Evolutionary conservation across 2,329 filamentous ascomycete species (phyloP).

Genomic region (Epichloe aotearoae): DNA sequence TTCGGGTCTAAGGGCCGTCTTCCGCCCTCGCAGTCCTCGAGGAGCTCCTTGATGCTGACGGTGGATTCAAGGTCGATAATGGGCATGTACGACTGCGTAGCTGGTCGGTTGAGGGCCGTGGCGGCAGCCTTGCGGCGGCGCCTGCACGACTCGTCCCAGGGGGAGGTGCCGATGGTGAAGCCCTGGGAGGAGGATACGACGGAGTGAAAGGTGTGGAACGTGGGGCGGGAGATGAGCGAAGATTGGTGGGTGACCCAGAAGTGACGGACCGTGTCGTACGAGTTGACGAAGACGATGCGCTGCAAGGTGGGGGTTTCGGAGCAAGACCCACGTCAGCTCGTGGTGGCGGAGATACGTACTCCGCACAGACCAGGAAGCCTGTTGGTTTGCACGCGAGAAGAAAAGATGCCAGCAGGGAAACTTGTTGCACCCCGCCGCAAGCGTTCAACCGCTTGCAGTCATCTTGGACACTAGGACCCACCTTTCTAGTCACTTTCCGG

Average conservation of each 20-base stretch:
- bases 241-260: constrained; percentile 73
- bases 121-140: constrained; percentile 63
- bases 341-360: neutral
- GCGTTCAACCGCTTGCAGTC: too few species aligned
- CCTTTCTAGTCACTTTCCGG: too few species aligned
- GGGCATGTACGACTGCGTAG: constrained; percentile 67
- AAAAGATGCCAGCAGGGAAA: neutral
- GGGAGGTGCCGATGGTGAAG: constrained; percentile 68
- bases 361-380: too few species aligned
- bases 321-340: neutral
- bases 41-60: constrained; percentile 58
- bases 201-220: constrained; percentile 68
- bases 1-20: constrained; percentile 54
- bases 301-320: constrained; percentile 12
- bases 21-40: constrained; percentile 50
- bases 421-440: too few species aligned
- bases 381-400: neutral
- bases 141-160: constrained; percentile 75
- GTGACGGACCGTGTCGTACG: constrained; percentile 58
- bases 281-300: constrained; percentile 66
- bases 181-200: constrained; percentile 66
- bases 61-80: constrained; percentile 68
- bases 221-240: constrained; percentile 63
- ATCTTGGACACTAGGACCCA: too few species aligned
- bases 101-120: constrained; percentile 63